Percentiles rank a stretch among this genome's conserved stretches.
Evolutionary conservation across 352 stramenopile species (phyloP).

Genomic region (Plasmopara muralis): DNA sequence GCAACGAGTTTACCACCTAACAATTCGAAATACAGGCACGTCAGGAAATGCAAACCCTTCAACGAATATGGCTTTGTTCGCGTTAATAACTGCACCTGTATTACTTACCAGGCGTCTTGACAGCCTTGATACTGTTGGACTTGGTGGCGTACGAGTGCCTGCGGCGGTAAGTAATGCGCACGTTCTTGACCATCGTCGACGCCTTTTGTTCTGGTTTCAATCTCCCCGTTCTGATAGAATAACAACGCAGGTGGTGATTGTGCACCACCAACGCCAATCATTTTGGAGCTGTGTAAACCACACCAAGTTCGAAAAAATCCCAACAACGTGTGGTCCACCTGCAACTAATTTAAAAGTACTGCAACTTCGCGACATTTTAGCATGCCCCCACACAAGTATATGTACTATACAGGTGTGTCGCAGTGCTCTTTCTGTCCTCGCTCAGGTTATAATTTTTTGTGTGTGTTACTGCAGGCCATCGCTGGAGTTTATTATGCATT

Average conservation of each 20-base stretch:
- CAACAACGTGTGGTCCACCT: no score
- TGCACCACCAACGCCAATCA: conserved; percentile 37
- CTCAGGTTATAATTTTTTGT: no score
- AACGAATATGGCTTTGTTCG: conserved; percentile 1
- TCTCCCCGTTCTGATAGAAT: conserved; percentile 72
- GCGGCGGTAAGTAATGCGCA: conserved; percentile 92
- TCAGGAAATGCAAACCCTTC: no score
- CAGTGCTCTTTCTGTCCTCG: no score
- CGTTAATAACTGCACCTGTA: not conserved
- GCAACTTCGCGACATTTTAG: no score
- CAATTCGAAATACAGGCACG: not conserved
- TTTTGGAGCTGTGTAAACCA: conserved; percentile 28
- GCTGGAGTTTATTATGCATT: no score
- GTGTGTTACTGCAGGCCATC: no score
- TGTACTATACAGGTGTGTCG: no score
- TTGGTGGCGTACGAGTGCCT: conserved; percentile 96
- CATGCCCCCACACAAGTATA: no score
- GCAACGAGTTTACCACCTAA: conserved; percentile 87
- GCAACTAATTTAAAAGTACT: no score
- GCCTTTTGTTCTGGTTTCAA: conserved; percentile 48
- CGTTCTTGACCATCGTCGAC: conserved; percentile 88
- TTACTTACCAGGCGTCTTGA: conserved; percentile 93
- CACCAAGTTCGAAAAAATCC: not conserved
- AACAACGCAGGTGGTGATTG: conserved; percentile 8
- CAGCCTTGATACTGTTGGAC: conserved; percentile 90